A percentile compares a stretch with the other conserved stretches of the same genome.
These are phyloP conservation scores for Triticum monococcum DNA, from an alignment of 176 grass and related monocot species.

Conservation along the genomic window DNA sequence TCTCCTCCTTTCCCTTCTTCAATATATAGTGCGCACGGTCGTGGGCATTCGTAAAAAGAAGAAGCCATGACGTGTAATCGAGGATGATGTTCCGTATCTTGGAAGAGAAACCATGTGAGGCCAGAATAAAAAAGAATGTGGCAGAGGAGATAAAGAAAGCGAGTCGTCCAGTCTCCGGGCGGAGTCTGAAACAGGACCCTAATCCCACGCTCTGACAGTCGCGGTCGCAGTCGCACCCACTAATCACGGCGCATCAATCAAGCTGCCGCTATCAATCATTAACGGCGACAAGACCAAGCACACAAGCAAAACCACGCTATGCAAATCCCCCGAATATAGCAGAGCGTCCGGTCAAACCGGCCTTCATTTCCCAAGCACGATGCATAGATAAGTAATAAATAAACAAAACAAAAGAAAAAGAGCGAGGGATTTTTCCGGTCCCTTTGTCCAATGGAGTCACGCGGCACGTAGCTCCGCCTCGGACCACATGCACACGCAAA, in stretches of 20 bases:
- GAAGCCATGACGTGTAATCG: neutral
- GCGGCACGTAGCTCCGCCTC: constrained; percentile 41
- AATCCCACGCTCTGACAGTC: neutral
- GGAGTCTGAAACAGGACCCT: neutral
- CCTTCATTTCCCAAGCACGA: neutral
- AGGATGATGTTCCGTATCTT: neutral
- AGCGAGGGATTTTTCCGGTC: neutral
- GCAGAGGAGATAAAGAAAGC: neutral
- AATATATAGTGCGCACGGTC: too few relatives aligned
- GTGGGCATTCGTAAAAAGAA: too few relatives aligned
- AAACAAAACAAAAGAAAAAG: neutral
- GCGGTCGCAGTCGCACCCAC: neutral
- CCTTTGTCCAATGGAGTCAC: neutral
- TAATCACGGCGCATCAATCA: constrained; percentile 18
- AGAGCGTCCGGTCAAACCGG: neutral
- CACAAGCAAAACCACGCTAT: neutral
- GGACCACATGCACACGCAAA: constrained; percentile 53
- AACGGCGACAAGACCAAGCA: constrained; percentile 12
- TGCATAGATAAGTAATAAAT: neutral
- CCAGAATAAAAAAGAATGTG: neutral
- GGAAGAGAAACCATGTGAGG: neutral
- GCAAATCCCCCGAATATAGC: neutral
- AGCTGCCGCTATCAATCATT: constrained; percentile 5
- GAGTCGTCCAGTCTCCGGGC: neutral
- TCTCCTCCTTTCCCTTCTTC: too few relatives aligned